Evolutionary conservation across 371 early-diverging fungal species (phyloP).

Genomic region (Lichtheimia corymbifera): DNA sequence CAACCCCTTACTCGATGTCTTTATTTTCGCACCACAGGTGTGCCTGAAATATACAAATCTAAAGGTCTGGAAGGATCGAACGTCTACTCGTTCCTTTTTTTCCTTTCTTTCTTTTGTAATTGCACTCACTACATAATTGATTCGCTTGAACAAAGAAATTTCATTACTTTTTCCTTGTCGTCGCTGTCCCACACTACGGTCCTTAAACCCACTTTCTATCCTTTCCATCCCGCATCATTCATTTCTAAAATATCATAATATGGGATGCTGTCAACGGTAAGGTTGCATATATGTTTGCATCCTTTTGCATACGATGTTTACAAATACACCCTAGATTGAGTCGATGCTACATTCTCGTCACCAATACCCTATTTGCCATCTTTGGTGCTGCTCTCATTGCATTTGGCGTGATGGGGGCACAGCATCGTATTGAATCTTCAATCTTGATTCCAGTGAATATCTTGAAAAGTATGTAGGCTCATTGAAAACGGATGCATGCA

Average conservation of each 20-base stretch:
- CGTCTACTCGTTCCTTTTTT: conserved; percentile 6
- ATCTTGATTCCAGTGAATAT: conserved; percentile 41
- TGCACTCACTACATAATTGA: neutral
- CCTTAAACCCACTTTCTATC: too few species aligned
- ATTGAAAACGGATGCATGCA: neutral
- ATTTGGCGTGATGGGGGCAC: conserved; percentile 38
- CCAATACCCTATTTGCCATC: conserved; percentile 33
- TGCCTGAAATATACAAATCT: too few species aligned
- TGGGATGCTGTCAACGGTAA: conserved; percentile 51
- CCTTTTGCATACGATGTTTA: conserved; percentile 3
- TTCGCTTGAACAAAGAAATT: too few species aligned
- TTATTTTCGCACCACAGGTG: too few species aligned
- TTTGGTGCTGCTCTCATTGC: conserved; percentile 35
- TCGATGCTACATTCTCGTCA: conserved; percentile 28
- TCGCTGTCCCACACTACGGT: too few species aligned
- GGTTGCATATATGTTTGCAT: neutral
- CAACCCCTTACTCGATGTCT: too few species aligned
- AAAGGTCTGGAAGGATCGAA: too few species aligned
- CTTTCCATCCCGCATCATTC: conserved; percentile 1
- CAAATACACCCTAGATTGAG: conserved; percentile 29
- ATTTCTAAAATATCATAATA: conserved; percentile 11
- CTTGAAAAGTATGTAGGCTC: conserved; percentile 32
- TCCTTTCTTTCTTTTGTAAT: conserved; percentile 7
- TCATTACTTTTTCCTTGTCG: too few species aligned
- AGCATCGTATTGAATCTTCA: conserved; percentile 27